Base-by-base conservation (phyloP, 805 yeast species). In the Metschnikowia arizonensis region DNA sequence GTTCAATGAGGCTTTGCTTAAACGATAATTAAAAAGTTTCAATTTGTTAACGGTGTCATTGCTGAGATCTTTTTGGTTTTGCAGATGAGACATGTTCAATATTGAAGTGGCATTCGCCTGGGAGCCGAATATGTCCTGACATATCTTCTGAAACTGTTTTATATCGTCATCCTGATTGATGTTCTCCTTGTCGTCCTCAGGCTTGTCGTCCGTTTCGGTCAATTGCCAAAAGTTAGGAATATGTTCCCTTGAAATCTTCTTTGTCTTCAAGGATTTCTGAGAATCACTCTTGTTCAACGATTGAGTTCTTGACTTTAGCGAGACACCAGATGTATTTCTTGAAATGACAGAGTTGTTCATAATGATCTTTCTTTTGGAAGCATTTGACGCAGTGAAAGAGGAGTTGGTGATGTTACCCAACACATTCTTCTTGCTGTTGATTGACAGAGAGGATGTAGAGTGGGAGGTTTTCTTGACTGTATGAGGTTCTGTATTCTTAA, bases 341-440 rank as follows among this genome's bases (percentile, higher is more conserved):
- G 69, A 56, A 23, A 58, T 57, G 10, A 58, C 58, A 10, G 49
- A 43, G 25, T 57, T 61, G 31, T 57, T 60, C 46, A 60, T 50
- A 40, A 65, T 43, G 14, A 61, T 55, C 44, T 60, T 65, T 56
- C 63, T 69, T 47, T 64, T 68, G 45, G 62, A 61, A 3, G 75
- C 64, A 41, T 61, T 68, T 2, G 74, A 69, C 3, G 73, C 75
- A 23, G 62, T 63, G 52, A 69, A 66, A 15, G 54, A 49, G 3
- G 65, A 58, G 34, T 68, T 67, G 3, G 72, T 66, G 42, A 65
- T 64, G 50, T 66, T 68, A 2, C 62, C 53, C 41, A 65, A 56
- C 2, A 58, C 68, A 41, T 52, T 56, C 43, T 52, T 57, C 45
- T 46, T 45, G 18, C 48, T 45, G 28, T 61, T 59, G 30, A 53